Evolutionary conservation across 164 flowering plant species (phyloP), one percentile per base, ranked within the genome.

Genomic region (Magnolia officinalis): DNA sequence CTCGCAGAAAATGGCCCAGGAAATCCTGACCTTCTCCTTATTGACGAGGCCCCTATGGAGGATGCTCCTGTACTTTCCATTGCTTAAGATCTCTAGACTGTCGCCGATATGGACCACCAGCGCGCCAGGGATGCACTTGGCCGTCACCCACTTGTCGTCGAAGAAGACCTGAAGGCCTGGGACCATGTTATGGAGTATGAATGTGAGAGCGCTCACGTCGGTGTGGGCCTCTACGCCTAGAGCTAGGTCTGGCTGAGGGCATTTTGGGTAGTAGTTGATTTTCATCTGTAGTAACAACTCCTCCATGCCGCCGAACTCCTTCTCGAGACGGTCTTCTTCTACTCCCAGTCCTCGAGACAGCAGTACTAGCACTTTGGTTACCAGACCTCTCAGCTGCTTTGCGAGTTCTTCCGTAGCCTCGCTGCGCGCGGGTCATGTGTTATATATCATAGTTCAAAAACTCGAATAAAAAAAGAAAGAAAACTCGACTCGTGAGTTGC

Each of bases 151-250:
- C 29, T 87, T 86, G 76, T 81, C 91, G 21, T 85, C 81, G 67
- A 89, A 87, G 82, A 84, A 86, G 29, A 91, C 82, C 66, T 95
- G 98, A 19, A 95, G 88, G 14, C 98, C 98, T 0, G 98, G 98
- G 0, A 95, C 98, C 96, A 91, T 93, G 94, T 95, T 95, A 89
- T 91, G 96, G 84, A 92, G 89, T 69, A 95, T 88, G 89, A 95
- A 91, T 16, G 97, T 92, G 78, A 95, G 91, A 2, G 98, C 90
- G 51, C 92, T 87, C 0, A 95, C 78, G 50, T 95, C 98, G 10
- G 98, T 95, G 85, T 95, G 98, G 6, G 97, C 97, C 77, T 93
- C 98, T 0, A 95, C 98, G 0, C 98, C 98, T 0, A 95, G 90
- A 19, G 98, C 96, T 0, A 93, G 89, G 69, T 95, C 98, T 1